Conservation (phyloP, 1,284 basidiomycete species). For the Apiotrichum domesticum region DNA sequence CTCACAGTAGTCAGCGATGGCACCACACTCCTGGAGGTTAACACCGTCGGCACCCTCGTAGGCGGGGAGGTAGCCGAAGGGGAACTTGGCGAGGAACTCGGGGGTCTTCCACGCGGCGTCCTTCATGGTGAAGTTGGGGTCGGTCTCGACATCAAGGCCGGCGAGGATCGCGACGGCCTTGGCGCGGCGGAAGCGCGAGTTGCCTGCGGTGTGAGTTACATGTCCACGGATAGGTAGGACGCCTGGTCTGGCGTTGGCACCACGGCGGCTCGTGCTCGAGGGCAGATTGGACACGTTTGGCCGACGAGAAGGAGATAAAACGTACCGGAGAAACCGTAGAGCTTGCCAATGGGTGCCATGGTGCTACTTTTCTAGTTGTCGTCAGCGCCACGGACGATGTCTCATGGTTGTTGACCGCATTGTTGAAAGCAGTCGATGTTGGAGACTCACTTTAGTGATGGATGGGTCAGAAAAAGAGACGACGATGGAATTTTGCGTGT, state of each 20-base stretch:
- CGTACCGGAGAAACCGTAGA: constrained; percentile 37
- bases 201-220: constrained; percentile 24
- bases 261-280: neutral
- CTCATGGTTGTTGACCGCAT: too few relatives aligned
- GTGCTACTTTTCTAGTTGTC: constrained; percentile 5
- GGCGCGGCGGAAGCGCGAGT: constrained; percentile 54
- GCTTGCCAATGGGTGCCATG: constrained; percentile 36
- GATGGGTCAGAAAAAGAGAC: too few relatives aligned
- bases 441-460: too few relatives aligned
- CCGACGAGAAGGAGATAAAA: neutral
- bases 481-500: too few relatives aligned
- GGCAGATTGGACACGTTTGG: neutral
- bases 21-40: constrained; percentile 70
- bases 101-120: constrained; percentile 57
- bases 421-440: too few relatives aligned
- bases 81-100: constrained; percentile 73
- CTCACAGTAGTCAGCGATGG: constrained; percentile 87
- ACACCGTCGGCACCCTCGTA: constrained; percentile 68
- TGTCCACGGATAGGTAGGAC: too few relatives aligned
- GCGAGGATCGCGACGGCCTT: constrained; percentile 65
- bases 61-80: constrained; percentile 76
- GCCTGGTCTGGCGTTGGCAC: neutral
- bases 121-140: constrained; percentile 56
- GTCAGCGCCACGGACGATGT: too few relatives aligned
- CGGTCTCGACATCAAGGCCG: constrained; percentile 63